Conservation (phyloP, 2,329 filamentous ascomycete genomes). For the Juglanconis sp. region DNA sequence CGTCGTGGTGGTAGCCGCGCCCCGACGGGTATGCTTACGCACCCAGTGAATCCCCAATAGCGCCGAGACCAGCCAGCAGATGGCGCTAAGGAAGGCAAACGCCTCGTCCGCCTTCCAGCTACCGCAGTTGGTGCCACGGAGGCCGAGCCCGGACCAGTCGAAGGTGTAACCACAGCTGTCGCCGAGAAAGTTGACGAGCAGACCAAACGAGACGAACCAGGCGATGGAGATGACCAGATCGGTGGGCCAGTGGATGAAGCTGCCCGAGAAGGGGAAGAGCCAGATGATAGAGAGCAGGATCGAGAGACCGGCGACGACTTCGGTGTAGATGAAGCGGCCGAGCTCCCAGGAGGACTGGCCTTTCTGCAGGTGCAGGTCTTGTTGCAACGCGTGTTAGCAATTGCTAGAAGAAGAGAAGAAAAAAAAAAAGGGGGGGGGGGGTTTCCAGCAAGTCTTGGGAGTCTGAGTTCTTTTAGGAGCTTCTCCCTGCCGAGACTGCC, state of each 20-base stretch:
- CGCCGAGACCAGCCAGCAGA: conserved; percentile 66
- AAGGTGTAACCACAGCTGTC: conserved; percentile 55
- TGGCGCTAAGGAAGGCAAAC: conserved; percentile 68
- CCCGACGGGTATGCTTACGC: conserved; percentile 34
- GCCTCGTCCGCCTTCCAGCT: conserved; percentile 70
- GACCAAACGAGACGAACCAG: conserved; percentile 69
- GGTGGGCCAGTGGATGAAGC: conserved; percentile 68
- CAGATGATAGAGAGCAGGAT: conserved; percentile 69
- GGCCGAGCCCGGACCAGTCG: conserved; percentile 54
- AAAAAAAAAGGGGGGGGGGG: no score
- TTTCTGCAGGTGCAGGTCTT: conserved; percentile 50
- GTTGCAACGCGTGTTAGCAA: conserved; percentile 25
- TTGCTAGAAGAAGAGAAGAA: no score
- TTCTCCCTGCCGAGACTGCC: no score
- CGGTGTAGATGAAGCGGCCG: conserved; percentile 71
- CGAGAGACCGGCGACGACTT: conserved; percentile 66
- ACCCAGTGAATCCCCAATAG: conserved; percentile 56
- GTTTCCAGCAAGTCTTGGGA: no score
- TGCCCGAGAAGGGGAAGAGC: conserved; percentile 66
- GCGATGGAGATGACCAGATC: conserved; percentile 66
- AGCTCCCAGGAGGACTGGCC: conserved; percentile 49
- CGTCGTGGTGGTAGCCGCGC: conserved; percentile 27
- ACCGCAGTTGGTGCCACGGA: conserved; percentile 53
- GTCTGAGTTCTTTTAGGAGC: no score
- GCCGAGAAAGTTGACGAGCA: conserved; percentile 55